Base-by-base conservation (phyloP, 2,329 filamentous ascomycete species). In the Alternaria postmessia region DNA sequence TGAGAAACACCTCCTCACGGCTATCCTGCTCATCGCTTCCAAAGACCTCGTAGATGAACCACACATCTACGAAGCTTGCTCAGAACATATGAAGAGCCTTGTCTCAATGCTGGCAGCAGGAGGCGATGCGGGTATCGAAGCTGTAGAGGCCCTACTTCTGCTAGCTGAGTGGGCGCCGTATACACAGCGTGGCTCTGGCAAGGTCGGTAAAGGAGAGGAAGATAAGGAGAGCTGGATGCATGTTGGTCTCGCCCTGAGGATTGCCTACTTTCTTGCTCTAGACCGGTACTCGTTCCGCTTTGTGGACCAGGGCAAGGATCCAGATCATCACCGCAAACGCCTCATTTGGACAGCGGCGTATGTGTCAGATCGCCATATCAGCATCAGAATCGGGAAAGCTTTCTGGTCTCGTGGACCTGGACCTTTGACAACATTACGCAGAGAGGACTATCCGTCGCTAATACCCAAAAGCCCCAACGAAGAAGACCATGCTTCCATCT, bases 191-290 rank as follows among this genome's bases (percentile, higher is more conserved):
- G 84, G 84, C 3, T 86, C 87, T 30, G 87, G 87, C 32, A 83
- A 86, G 26, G 87, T 92, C 20, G 90, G 89, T 0, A 84, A 89
- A 56, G 90, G 90, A 8, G 89, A 92, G 73, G 90, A 92, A 71
- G 89, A 92, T 67, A 85, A 90, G 44, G 89, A 90, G 30, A 89
- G 89, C 0, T 92, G 90, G 90, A 92, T 92, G 89, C 88, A 91
- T 67, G 88, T 91, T 6, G 90, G 90, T 1, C 84, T 89, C 20
- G 90, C 90, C 3, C 78, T 92, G 7, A 84, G 90, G 7, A 85
- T 91, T 3, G 89, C 87, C 0, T 92, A 92, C 72, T 90, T 90
- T 51, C 85, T 91, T 16, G 87, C 87, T 1, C 81, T 92, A 18
- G 90, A 92, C 71, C 84, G 88, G 60, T 91, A 89, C 20, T 88